phyloP scores from a whole-genome alignment of 164 flowering plant genomes.

The Chimonanthus praecox region DNA sequence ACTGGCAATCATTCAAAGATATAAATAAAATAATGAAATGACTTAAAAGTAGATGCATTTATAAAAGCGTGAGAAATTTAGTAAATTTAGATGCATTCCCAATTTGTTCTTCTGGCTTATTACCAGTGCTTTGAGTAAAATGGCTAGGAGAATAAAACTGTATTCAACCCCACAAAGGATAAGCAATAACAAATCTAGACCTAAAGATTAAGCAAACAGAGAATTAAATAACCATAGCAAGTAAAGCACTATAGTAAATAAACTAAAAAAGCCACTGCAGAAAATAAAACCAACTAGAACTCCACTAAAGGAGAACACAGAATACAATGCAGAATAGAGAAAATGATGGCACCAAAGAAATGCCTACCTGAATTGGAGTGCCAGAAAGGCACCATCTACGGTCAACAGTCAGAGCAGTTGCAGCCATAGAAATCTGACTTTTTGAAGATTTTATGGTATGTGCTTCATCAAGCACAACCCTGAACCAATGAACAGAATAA shows the following conservation, averaged over 20 bases:
- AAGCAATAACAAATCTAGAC: too few species aligned
- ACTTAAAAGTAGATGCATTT: not conserved
- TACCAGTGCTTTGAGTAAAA: not conserved
- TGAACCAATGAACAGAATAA: constrained; percentile 77
- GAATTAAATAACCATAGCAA: too few species aligned
- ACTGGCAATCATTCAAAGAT: too few species aligned
- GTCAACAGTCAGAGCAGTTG: constrained; percentile 83
- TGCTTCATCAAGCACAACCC: constrained; percentile 98
- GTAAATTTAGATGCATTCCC: not conserved
- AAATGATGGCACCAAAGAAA: constrained; percentile 4
- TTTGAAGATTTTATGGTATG: constrained; percentile 87
- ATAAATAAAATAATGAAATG: too few species aligned
- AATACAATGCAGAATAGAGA: not conserved
- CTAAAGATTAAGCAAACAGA: too few species aligned
- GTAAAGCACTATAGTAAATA: not conserved
- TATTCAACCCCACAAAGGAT: too few species aligned
- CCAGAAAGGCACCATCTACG: constrained; percentile 99
- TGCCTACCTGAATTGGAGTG: constrained; percentile 87
- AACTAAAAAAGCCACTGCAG: not conserved
- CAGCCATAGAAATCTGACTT: constrained; percentile 87
- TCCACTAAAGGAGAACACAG: not conserved
- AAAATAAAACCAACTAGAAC: too few species aligned
- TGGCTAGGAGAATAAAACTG: too few species aligned
- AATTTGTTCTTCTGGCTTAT: not conserved
- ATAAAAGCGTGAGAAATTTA: not conserved